A percentile compares a stretch with the other conserved stretches of the same genome.
Conservation (phyloP, 2,329 filamentous ascomycete genomes). For the Trichoderma sp. region DNA sequence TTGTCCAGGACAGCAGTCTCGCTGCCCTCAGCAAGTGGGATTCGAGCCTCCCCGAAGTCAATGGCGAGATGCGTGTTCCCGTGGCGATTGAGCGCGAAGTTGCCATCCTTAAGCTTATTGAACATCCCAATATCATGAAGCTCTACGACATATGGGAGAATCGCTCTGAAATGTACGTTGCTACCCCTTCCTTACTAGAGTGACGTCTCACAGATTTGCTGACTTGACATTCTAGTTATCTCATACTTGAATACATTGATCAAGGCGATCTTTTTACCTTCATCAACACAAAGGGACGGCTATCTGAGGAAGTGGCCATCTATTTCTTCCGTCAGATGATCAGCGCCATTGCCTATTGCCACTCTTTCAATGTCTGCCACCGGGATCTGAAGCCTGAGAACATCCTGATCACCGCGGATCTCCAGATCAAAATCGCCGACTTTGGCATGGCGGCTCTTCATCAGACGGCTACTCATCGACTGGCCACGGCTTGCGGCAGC, state of each 20-base stretch:
- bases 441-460: conserved; percentile 96
- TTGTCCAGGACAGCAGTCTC: conserved; percentile 83
- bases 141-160: conserved; percentile 99
- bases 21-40: conserved; percentile 78
- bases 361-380: conserved; percentile 93
- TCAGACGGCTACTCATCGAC: conserved; percentile 74
- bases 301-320: conserved; percentile 78
- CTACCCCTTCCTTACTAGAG: not conserved
- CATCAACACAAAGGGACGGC: conserved; percentile 71
- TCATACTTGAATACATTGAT: conserved; percentile 91
- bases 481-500: conserved; percentile 91
- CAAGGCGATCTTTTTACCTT: conserved; percentile 81
- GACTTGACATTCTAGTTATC: conserved; percentile 62
- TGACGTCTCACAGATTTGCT: not conserved
- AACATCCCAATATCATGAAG: conserved; percentile 92
- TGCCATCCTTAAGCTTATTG: conserved; percentile 93
- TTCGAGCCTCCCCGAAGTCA: conserved; percentile 56
- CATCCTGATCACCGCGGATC: conserved; percentile 76
- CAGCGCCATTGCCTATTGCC: conserved; percentile 87
- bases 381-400: conserved; percentile 97
- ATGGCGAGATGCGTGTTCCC: conserved; percentile 72
- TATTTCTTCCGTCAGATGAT: conserved; percentile 92
- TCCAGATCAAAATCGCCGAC: conserved; percentile 89
- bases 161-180: conserved; percentile 81
- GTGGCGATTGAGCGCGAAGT: conserved; percentile 92